A percentile compares a stretch with the other conserved stretches of the same genome.
Evolutionary conservation across 768 basidiomycete species (phyloP).

Genomic region (Boletus insuetus): DNA sequence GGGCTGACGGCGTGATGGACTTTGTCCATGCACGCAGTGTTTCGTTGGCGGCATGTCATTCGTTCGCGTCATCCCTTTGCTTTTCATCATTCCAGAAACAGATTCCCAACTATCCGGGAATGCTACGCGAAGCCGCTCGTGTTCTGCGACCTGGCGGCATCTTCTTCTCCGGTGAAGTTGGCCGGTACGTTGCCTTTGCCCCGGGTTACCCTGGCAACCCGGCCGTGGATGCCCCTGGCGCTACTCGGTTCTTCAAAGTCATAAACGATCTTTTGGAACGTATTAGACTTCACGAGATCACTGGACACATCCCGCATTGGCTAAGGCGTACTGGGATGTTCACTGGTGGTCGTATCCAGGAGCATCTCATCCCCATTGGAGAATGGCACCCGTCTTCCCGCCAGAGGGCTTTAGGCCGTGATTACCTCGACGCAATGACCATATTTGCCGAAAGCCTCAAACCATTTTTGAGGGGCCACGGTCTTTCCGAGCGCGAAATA

Average conservation of each 20-base stretch:
- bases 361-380: constrained; percentile 53
- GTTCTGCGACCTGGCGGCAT: constrained; percentile 70
- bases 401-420: constrained; percentile 40
- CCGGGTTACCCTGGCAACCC: constrained; percentile 29
- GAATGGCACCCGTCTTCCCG: constrained; percentile 43
- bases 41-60: constrained; percentile 54
- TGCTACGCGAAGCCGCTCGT: constrained; percentile 59
- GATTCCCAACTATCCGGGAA: constrained; percentile 51
- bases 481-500: constrained; percentile 36
- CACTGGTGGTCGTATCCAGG: constrained; percentile 33
- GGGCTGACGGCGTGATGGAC: constrained; percentile 56
- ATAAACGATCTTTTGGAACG: constrained; percentile 40
- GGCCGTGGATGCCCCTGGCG: constrained; percentile 24
- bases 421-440: constrained; percentile 37
- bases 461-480: constrained; percentile 44
- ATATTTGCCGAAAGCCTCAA: constrained; percentile 48
- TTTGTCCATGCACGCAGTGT: constrained; percentile 63
- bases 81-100: constrained; percentile 30
- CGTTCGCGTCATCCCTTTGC: constrained; percentile 1
- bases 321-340: constrained; percentile 42
- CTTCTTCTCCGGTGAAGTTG: constrained; percentile 65
- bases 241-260: constrained; percentile 34
- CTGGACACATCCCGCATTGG: constrained; percentile 36
- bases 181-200: constrained; percentile 40
- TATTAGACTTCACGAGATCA: constrained; percentile 40